Percentiles rank a stretch among this genome's conserved stretches.
These are phyloP conservation scores for Eucalyptus regnans DNA, from an alignment of 345 rosid species.

Conservation along the genomic window DNA sequence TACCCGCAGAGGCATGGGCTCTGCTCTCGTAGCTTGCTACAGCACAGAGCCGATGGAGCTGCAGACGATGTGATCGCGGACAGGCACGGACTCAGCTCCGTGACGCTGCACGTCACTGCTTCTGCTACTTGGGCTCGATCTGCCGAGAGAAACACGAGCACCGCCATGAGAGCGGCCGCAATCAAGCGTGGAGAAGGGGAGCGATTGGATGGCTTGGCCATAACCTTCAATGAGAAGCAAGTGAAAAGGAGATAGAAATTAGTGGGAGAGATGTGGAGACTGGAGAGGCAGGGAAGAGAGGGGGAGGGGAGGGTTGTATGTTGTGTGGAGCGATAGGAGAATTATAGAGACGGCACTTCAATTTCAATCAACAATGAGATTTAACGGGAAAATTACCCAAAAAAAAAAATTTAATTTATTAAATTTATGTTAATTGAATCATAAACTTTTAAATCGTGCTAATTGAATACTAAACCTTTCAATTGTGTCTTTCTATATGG, in stretches of 20 bases:
- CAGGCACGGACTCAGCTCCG: constrained; percentile 39
- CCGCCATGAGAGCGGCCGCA: background rate
- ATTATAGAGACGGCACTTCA: background rate
- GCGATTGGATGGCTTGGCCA: background rate
- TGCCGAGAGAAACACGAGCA: background rate
- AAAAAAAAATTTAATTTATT: too few species aligned
- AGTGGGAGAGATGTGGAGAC: background rate
- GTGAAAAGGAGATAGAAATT: background rate
- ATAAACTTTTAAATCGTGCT: too few species aligned
- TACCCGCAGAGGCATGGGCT: constrained; percentile 55
- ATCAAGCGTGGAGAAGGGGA: background rate
- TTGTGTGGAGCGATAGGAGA: background rate
- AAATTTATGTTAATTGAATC: too few species aligned
- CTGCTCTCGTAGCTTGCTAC: constrained; percentile 48
- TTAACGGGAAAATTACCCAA: too few species aligned
- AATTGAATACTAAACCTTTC: background rate
- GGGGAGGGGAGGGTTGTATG: background rate
- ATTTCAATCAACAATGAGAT: background rate
- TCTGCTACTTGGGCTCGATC: background rate
- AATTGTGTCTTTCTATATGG: background rate
- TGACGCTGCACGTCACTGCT: constrained; percentile 34
- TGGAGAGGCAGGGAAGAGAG: background rate
- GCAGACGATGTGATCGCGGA: constrained; percentile 16
- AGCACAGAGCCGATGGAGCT: constrained; percentile 37
- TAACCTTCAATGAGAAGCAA: background rate